Conservation (phyloP, 1,284 basidiomycete species). For the Marasmius oreades region DNA sequence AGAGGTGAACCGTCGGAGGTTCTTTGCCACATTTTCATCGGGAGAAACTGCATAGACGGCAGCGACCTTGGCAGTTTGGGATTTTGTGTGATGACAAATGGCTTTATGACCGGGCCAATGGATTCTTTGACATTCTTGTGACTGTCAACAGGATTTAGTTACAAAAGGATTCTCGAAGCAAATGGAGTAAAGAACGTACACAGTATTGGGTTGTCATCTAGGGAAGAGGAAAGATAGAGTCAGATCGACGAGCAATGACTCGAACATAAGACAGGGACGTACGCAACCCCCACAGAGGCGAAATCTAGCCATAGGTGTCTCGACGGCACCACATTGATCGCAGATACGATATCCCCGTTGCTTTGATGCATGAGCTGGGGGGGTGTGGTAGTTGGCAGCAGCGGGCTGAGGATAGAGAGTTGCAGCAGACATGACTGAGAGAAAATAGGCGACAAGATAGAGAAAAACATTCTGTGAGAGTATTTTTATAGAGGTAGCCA, state of each 20-base stretch:
- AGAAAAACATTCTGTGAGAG: background rate
- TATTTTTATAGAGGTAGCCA: background rate
- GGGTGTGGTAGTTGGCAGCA: conserved; percentile 70
- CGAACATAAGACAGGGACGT: conserved; percentile 35
- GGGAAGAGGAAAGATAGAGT: conserved; percentile 25
- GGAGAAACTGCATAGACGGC: conserved; percentile 27
- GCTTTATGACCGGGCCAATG: conserved; percentile 74
- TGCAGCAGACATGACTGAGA: conserved; percentile 27
- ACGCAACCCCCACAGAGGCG: conserved; percentile 78
- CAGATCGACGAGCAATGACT: conserved; percentile 36
- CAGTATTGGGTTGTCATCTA: conserved; percentile 81
- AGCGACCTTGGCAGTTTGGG: conserved; percentile 39
- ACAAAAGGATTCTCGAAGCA: conserved; percentile 31
- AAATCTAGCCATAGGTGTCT: conserved; percentile 62
- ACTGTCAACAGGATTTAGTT: conserved; percentile 38
- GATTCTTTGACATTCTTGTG: conserved; percentile 68
- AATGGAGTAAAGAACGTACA: conserved; percentile 45
- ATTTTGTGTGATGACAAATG: conserved; percentile 73
- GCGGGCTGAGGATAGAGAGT: conserved; percentile 39
- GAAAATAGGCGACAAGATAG: conserved; percentile 28
- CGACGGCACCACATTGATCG: conserved; percentile 66
- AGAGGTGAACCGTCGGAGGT: conserved; percentile 73
- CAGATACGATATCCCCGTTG: conserved; percentile 71
- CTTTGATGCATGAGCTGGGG: conserved; percentile 46
- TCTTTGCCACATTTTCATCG: conserved; percentile 66